Evolutionary conservation across 257 asterid genomes (phyloP), one percentile per base, ranked within the genome.

Genomic region (Schizonepeta tenuifolia): DNA sequence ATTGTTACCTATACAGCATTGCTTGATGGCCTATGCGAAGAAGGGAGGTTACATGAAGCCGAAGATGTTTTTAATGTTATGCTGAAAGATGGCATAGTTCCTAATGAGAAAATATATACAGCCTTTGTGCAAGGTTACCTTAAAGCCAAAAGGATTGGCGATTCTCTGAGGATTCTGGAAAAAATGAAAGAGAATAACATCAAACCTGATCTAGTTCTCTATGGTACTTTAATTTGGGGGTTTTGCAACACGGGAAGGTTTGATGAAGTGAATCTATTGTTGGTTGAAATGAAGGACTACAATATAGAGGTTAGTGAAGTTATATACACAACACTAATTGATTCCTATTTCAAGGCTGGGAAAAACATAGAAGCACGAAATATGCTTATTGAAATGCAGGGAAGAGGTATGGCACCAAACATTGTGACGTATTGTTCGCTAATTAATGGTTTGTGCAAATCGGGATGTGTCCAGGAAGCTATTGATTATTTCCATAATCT

Each of bases 201-300:
- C 46, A 77, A 38, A 70, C 90, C 86, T 5, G 96, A 93, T 79
- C 35, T 81, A 53, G 77, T 87, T 62, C 84, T 85, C 22, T 88
- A 89, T 60, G 97, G 96, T 75, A 87, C 96, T 74, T 22, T 91
- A 72, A 82, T 86, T 54, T 89, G 98, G 97, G 91, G 98, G 46
- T 85, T 93, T 57, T 88, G 96, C 84, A 84, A 77, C 59, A 70
- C 78, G 31, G 87, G 85, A 41, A 84, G 85, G 79, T 89, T 89
- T 67, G 90, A 89, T 58, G 91, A 91, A 67, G 95, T 86, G 63
- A 80, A 82, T 69, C 47, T 63, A 36, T 79, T 91, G 75, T 76
- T 86, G 83, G 78, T 83, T 70, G 86, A 88, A 83, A 93, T 93
- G 97, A 87, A 79, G 89, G 87, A 70, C 51, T 70, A 22, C 36